Conservation (phyloP, 768 basidiomycete species). For the Coprinopsis cinerea region DNA sequence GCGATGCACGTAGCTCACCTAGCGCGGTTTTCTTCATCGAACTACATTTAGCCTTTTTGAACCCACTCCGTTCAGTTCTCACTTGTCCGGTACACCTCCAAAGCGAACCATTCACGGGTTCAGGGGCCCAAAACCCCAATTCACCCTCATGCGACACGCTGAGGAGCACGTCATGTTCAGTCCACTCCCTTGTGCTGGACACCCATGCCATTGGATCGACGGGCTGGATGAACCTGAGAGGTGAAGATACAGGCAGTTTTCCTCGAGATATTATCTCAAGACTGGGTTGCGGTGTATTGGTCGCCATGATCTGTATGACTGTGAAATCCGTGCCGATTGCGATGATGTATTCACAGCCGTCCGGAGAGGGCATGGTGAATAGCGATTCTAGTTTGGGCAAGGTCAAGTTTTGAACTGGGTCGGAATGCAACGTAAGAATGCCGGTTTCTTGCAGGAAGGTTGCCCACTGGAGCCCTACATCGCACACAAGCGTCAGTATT, state of each 20-base stretch:
- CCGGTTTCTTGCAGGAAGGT: conserved; percentile 49
- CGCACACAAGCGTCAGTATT: conserved; percentile 8
- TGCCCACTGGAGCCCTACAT: conserved; percentile 46
- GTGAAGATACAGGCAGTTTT: conserved; percentile 44
- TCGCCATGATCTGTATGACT: conserved; percentile 51
- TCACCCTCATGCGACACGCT: conserved; percentile 74
- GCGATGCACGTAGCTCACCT: conserved; percentile 39
- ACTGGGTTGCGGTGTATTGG: conserved; percentile 26
- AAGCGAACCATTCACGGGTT: conserved; percentile 23
- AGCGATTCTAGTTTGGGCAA: conserved; percentile 53
- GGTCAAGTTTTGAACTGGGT: conserved; percentile 32
- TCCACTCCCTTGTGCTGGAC: conserved; percentile 22
- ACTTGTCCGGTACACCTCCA: conserved; percentile 76
- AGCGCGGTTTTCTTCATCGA: conserved; percentile 89
- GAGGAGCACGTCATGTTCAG: conserved; percentile 66
- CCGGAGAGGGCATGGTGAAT: conserved; percentile 58
- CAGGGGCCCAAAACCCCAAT: conserved; percentile 82
- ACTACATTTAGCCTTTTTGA: conserved; percentile 77
- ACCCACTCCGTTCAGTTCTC: conserved; percentile 57
- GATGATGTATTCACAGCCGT: conserved; percentile 50
- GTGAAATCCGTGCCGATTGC: conserved; percentile 59
- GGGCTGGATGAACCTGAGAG: conserved; percentile 56
- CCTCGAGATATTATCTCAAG: conserved; percentile 43
- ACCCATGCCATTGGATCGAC: conserved; percentile 91
- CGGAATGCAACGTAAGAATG: conserved; percentile 48